phyloP scores from a whole-genome alignment of 1,284 basidiomycete genomes.

The Cutaneotrichosporon spelunceum region DNA sequence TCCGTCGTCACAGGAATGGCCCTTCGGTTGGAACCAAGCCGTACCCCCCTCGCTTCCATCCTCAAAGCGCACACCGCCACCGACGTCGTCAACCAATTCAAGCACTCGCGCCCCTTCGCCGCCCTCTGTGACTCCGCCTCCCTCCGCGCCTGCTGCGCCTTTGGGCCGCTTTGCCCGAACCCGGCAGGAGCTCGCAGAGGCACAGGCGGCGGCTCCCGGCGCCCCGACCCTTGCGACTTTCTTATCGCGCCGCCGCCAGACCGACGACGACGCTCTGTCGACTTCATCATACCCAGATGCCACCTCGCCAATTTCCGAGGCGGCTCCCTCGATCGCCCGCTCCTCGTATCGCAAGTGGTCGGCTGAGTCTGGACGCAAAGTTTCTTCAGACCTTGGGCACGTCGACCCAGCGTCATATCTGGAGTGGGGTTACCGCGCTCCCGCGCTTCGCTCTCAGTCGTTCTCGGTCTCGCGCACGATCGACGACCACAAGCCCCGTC shows the following conservation, averaged over 20 bases:
- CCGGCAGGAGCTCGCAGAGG: slow-evolving; percentile 27
- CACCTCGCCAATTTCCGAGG: slow-evolving; percentile 19
- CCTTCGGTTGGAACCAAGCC: slow-evolving; percentile 9
- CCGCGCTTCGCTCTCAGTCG: slow-evolving; percentile 22
- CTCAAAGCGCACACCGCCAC: slow-evolving; percentile 5
- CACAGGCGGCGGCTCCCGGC: slow-evolving; percentile 20
- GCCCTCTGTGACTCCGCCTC: slow-evolving; percentile 8
- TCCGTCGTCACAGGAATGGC: slow-evolving; percentile 11
- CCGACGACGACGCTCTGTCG: slow-evolving; percentile 25
- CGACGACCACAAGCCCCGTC: neutral
- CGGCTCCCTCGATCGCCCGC: neutral
- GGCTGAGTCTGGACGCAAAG: slow-evolving; percentile 17
- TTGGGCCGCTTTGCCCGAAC: slow-evolving; percentile 40
- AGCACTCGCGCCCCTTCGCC: slow-evolving; percentile 18
- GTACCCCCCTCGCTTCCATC: neutral
- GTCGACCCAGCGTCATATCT: slow-evolving; percentile 20
- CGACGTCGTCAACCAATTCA: slow-evolving; percentile 16
- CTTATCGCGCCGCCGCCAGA: slow-evolving; percentile 24
- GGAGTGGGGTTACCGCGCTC: slow-evolving; percentile 23
- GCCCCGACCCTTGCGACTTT: slow-evolving; percentile 22
- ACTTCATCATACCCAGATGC: slow-evolving; percentile 16
- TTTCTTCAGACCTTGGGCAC: slow-evolving; percentile 22
- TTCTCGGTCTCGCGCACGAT: slow-evolving; percentile 14
- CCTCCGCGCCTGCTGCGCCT: slow-evolving; percentile 8
- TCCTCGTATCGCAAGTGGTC: slow-evolving; percentile 20